phyloP scores from a whole-genome alignment of 1,284 basidiomycete species.

The Porphyrellus sp. region DNA sequence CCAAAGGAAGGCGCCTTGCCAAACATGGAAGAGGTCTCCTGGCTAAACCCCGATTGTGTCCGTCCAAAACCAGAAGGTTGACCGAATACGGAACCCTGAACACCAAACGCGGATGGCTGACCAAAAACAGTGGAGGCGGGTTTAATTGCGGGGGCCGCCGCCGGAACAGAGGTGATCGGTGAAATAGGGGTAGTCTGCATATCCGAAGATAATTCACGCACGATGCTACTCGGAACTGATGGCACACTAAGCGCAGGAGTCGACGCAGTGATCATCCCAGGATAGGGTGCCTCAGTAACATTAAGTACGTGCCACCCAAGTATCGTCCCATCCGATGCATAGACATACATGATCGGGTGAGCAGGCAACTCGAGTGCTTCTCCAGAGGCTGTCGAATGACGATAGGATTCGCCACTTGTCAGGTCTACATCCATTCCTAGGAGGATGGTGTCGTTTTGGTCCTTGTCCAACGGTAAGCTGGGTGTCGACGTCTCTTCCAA shows the following conservation, averaged over 20 bases:
- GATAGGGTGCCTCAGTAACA: conserved; percentile 47
- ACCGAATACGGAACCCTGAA: conserved; percentile 19
- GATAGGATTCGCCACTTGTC: conserved; percentile 48
- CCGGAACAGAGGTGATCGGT: conserved; percentile 15
- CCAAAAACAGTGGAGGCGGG: conserved; percentile 25
- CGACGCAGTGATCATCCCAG: conserved; percentile 46
- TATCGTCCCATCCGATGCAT: conserved; percentile 78
- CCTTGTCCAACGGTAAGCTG: conserved; percentile 66
- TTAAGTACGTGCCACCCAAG: conserved; percentile 75
- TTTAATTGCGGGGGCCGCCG: conserved; percentile 11
- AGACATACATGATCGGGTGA: conserved; percentile 73
- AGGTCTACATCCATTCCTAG: conserved; percentile 70
- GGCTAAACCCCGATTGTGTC: conserved; percentile 12
- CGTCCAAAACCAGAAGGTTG: conserved; percentile 20
- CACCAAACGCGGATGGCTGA: conserved; percentile 28
- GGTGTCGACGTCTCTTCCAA: conserved; percentile 74
- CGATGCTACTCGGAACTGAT: conserved; percentile 21
- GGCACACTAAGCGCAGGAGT: conserved; percentile 1
- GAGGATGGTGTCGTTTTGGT: conserved; percentile 69
- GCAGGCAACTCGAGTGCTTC: conserved; percentile 49
- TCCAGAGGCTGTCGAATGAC: conserved; percentile 42
- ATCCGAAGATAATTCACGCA: conserved; percentile 32
- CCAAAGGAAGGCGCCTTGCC: conserved; percentile 33
- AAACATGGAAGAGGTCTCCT: conserved; percentile 21
- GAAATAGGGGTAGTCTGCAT: conserved; percentile 31